phyloP scores from a whole-genome alignment of 768 basidiomycete genomes.

The Suillus lakei region DNA sequence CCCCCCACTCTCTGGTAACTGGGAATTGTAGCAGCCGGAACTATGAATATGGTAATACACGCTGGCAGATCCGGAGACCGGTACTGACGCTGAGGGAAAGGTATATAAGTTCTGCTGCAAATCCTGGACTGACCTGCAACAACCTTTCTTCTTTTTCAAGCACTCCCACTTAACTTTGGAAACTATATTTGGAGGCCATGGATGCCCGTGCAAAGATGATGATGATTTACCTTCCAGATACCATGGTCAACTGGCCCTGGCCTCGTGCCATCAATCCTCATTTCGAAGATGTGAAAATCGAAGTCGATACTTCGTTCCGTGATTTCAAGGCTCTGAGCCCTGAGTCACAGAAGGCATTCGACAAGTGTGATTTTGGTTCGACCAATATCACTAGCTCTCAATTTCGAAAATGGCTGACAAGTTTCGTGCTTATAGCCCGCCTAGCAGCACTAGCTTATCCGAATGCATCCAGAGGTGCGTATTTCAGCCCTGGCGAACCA shows the following conservation, averaged over 20 bases:
- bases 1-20: no score
- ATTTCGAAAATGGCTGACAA: background rate
- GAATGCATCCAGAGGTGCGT: conserved; percentile 5
- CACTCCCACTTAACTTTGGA: background rate
- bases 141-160: no score
- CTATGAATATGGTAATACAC: no score
- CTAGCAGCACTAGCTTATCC: conserved; percentile 12
- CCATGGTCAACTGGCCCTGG: conserved; percentile 50
- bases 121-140: background rate
- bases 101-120: no score
- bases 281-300: conserved; percentile 38
- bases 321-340: conserved; percentile 40
- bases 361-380: conserved; percentile 46
- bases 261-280: conserved; percentile 42
- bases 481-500: background rate
- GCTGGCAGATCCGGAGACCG: no score
- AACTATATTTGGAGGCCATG: background rate
- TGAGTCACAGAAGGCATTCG: conserved; percentile 43
- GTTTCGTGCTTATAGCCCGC: background rate
- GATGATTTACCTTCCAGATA: conserved; percentile 38
- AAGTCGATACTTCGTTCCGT: conserved; percentile 44
- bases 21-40: no score
- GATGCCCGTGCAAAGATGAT: background rate
- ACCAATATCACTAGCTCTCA: background rate
- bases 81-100: no score